Evolutionary conservation across 441 rosid species (phyloP), one percentile per base, ranked within the genome.

Genomic region (Rhodomyrtus psidioides): DNA sequence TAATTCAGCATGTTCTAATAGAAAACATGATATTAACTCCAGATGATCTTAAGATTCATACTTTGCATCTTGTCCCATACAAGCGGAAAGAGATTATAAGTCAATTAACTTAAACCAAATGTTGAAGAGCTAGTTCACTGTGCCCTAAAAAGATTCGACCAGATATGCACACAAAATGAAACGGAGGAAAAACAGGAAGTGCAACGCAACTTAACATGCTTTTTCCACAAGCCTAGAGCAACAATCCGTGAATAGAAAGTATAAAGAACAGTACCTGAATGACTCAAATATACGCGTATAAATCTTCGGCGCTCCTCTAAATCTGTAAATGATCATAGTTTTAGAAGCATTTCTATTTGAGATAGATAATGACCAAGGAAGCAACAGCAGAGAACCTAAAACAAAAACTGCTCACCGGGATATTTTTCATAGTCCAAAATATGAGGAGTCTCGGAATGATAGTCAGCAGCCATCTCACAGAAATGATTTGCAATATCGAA

Each of bases 391-490:
- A 83, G 15, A 59, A 86, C 81, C 53, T 10, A 86, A 79, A 62
- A 75, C 57, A 84, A 79, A 30, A 85, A 84, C 30, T 51, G 82
- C 92, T 76, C 87, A 95, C 99, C 95, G 53, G 99, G 99, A 87
- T 95, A 96, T 92, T 92, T 95, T 88, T 83, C 90, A 83, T 91
- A 97, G 90, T 96, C 96, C 96, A 97, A 82, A 85, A 95, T 86
- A 88, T 97, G 98, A 87, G 99, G 99, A 53, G 93, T 92, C 84
- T 95, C 97, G 53, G 96, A 91, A 88, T 97, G 99, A 90, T 97
- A 97, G 88, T 97, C 95, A 0, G 99, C 98, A 89, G 96, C 93
- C 99, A 97, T 97, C 92, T 97, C 98, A 58, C 99, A 97, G 84
- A 95, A 97, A 90, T 96, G 99, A 88, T 97, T 97, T 88, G 99